These are phyloP conservation scores for Lactarius sanguifluus DNA, from an alignment of 768 basidiomycete species.

Conservation along the genomic window DNA sequence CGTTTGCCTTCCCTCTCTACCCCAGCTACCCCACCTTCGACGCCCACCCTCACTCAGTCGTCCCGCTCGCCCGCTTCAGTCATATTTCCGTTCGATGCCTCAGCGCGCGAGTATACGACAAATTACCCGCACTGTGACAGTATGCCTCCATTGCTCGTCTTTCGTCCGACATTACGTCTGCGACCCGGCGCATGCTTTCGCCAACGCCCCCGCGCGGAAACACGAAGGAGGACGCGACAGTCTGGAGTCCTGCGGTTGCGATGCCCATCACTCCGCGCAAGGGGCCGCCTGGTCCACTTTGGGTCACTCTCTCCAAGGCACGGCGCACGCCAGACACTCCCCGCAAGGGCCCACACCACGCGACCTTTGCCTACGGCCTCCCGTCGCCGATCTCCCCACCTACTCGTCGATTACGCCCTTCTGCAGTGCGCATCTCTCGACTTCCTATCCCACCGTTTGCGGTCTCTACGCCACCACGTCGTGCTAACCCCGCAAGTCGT, in stretches of 20 bases:
- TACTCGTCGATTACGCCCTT: slow-evolving; percentile 2
- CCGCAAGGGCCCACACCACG: not conserved
- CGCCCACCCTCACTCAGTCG: not conserved
- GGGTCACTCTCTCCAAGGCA: not conserved
- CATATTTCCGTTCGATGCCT: slow-evolving; percentile 1
- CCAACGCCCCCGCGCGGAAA: not conserved
- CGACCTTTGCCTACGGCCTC: not conserved
- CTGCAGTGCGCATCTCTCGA: not conserved
- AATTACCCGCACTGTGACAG: not conserved
- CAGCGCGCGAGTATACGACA: not conserved
- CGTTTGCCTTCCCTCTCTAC: not conserved
- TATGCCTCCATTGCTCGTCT: slow-evolving; percentile 4
- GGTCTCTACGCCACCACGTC: not conserved
- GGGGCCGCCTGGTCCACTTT: not conserved
- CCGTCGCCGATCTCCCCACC: not conserved
- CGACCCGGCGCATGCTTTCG: slow-evolving; percentile 9
- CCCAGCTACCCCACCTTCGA: not conserved
- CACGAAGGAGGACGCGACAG: not conserved
- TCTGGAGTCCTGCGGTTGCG: not conserved
- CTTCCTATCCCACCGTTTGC: not conserved
- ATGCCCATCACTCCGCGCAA: slow-evolving; percentile 2
- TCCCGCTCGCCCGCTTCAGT: not conserved
- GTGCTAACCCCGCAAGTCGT: not conserved
- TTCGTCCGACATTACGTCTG: slow-evolving; percentile 5
- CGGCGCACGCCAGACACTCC: not conserved